phyloP scores from a whole-genome alignment of 495 filamentous ascomycete genomes.

The Hypoxylon subgilvum region DNA sequence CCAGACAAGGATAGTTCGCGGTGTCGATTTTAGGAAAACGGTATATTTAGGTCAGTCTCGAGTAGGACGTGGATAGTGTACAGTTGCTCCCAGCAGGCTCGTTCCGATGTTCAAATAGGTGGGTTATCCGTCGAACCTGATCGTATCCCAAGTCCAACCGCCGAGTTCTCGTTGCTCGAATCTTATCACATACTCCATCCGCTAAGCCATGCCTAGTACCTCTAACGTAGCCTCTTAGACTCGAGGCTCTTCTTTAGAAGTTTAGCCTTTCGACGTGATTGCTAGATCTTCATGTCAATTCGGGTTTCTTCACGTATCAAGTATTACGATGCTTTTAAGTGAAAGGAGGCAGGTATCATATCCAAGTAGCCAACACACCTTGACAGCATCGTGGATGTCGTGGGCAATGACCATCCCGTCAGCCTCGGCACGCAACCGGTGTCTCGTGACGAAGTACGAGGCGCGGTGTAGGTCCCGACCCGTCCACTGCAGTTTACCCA shows the following conservation, averaged over 20 bases:
- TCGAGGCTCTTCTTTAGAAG: conserved; percentile 5
- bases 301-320: background rate
- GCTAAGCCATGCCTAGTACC: too few species aligned
- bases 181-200: background rate
- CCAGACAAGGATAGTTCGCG: too few species aligned
- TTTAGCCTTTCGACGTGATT: conserved; percentile 22
- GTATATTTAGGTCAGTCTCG: too few species aligned
- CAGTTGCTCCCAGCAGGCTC: too few species aligned
- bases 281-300: background rate
- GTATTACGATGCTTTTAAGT: too few species aligned
- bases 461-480: conserved; percentile 35
- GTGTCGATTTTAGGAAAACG: too few species aligned
- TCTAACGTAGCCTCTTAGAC: conserved; percentile 13
- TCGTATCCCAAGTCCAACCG: too few species aligned
- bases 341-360: too few species aligned
- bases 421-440: conserved; percentile 32
- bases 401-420: conserved; percentile 30
- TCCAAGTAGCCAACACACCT: too few species aligned
- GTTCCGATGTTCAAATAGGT: too few species aligned
- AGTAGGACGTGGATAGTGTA: too few species aligned
- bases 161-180: background rate
- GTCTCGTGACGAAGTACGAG: conserved; percentile 26
- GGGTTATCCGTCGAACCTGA: too few species aligned
- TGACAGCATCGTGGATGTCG: conserved; percentile 36
- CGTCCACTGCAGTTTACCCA: conserved; percentile 25